Evolutionary conservation across 495 filamentous ascomycete genomes (phyloP).

Genomic region (Tetracladium setigerum): DNA sequence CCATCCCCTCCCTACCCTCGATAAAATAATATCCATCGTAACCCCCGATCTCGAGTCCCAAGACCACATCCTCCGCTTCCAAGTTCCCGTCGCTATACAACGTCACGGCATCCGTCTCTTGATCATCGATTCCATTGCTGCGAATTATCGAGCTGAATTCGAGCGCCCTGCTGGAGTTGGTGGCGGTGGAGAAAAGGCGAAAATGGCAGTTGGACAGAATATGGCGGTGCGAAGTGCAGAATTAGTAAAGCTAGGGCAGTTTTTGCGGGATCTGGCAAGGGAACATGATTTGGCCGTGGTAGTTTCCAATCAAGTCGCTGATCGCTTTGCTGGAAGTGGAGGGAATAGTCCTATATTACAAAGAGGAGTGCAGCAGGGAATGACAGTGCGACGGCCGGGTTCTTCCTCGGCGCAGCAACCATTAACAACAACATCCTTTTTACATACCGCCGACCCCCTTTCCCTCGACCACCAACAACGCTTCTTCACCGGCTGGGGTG

Average conservation of each 20-base stretch:
- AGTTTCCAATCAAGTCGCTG: constrained; percentile 92
- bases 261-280: constrained; percentile 66
- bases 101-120: constrained; percentile 71
- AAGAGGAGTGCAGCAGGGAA: constrained; percentile 13
- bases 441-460: constrained; percentile 40
- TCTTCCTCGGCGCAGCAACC: constrained; percentile 8
- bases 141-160: constrained; percentile 91
- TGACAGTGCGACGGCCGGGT: too few species aligned
- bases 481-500: constrained; percentile 94
- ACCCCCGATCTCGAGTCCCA: constrained; percentile 92
- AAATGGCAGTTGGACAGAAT: constrained; percentile 8
- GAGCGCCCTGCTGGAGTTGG: constrained; percentile 37
- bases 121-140: constrained; percentile 82
- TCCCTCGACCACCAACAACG: constrained; percentile 82
- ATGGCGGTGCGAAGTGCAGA: constrained; percentile 48
- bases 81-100: constrained; percentile 76
- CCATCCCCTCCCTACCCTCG: constrained; percentile 52
- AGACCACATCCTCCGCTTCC: constrained; percentile 88
- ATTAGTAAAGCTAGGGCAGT: constrained; percentile 66
- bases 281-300: constrained; percentile 73
- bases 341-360: constrained; percentile 5
- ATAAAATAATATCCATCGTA: constrained; percentile 50
- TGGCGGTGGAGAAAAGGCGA: constrained; percentile 14
- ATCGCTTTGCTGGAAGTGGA: constrained; percentile 52
- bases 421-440: constrained; percentile 24